Conservation (phyloP, 495 filamentous ascomycete species). For the Barbatosphaeria neglecta region DNA sequence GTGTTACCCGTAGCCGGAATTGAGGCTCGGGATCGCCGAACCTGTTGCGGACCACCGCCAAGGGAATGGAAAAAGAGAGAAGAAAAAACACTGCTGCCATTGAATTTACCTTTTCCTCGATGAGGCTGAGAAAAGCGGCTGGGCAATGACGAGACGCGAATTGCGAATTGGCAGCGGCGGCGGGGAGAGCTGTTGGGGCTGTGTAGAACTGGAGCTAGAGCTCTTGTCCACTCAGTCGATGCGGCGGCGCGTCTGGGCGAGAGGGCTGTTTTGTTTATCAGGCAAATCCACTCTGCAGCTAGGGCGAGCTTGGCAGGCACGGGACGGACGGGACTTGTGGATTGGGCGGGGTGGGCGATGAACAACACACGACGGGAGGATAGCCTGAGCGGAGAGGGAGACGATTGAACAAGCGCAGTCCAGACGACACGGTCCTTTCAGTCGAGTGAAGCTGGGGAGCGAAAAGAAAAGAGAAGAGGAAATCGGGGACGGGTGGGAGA, state of each 20-base stretch:
- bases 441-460: conserved; percentile 23
- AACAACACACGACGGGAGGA: conserved; percentile 22
- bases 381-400: conserved; percentile 8
- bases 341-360: not conserved
- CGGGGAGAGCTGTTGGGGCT: not conserved
- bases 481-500: not conserved
- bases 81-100: too few relatives aligned
- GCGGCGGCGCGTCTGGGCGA: not conserved
- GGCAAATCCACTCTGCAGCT: not conserved
- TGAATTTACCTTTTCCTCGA: too few relatives aligned
- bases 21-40: not conserved
- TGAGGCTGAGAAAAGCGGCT: too few relatives aligned
- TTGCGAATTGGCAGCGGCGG: not conserved
- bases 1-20: not conserved
- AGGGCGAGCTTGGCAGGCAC: too few relatives aligned
- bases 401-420: conserved; percentile 2
- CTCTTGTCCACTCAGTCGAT: not conserved
- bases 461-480: conserved; percentile 8
- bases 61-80: too few relatives aligned
- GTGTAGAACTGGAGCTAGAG: not conserved
- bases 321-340: not conserved
- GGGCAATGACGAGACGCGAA: too few relatives aligned
- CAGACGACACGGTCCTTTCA: conserved; percentile 11
- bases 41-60: too few relatives aligned
- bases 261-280: conserved; percentile 1